phyloP scores from a whole-genome alignment of 495 filamentous ascomycete genomes.

The Cetradonia linearis region DNA sequence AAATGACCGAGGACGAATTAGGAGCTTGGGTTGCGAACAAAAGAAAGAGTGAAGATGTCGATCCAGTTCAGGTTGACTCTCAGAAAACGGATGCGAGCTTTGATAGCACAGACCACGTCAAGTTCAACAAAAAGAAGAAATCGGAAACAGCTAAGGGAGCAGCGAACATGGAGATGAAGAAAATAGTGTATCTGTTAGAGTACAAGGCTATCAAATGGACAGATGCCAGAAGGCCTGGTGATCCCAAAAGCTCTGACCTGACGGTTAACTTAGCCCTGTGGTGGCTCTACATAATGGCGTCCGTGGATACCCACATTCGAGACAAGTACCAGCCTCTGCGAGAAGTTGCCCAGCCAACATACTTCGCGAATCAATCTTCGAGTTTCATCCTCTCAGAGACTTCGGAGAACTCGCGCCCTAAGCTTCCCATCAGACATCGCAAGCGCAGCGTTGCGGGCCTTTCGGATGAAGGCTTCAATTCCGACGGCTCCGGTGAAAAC shows the following conservation, averaged over 20 bases:
- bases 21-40: too few species aligned
- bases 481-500: neutral
- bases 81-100: too few species aligned
- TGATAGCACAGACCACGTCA: too few species aligned
- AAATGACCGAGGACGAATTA: neutral
- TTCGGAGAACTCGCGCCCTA: neutral
- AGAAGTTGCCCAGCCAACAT: neutral
- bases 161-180: neutral
- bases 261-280: neutral
- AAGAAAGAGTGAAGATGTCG: neutral
- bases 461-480: neutral
- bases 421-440: neutral
- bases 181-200: neutral
- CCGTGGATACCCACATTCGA: neutral
- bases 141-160: too few species aligned
- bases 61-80: neutral
- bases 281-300: slow-evolving; percentile 3
- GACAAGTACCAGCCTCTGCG: neutral
- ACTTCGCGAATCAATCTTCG: neutral
- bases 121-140: too few species aligned
- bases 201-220: slow-evolving; percentile 1
- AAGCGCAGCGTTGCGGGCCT: neutral
- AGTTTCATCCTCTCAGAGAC: neutral
- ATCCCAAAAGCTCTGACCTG: neutral
- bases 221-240: neutral